phyloP scores from a whole-genome alignment of 106 monocot species.

The Xerophyta viscosa region DNA sequence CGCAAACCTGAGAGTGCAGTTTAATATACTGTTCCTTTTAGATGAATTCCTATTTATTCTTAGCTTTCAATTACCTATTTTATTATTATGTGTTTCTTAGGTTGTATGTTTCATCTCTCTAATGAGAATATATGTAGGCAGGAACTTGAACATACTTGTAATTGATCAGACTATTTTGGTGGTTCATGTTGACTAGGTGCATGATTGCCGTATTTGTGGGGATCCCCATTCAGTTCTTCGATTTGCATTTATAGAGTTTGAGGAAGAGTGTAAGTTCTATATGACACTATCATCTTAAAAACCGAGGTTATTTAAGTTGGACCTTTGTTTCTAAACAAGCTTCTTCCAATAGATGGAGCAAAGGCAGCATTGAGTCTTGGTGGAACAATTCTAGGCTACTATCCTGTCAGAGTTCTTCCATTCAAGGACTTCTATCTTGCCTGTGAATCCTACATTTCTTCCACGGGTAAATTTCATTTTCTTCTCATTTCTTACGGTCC shows the following conservation, averaged over 20 bases:
- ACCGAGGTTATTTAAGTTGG: too few relatives aligned
- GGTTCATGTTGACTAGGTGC: slow-evolving; percentile 32
- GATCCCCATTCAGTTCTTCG: slow-evolving; percentile 34
- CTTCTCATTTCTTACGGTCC: too few relatives aligned
- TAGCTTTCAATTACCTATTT: too few relatives aligned
- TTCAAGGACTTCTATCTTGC: slow-evolving; percentile 48
- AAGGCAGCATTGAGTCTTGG: slow-evolving; percentile 24
- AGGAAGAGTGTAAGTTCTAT: slow-evolving; percentile 29
- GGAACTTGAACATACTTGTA: not conserved
- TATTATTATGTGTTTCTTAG: too few relatives aligned
- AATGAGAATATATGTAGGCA: not conserved
- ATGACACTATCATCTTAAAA: too few relatives aligned
- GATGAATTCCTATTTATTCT: too few relatives aligned
- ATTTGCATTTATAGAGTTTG: slow-evolving; percentile 47
- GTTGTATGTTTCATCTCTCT: not conserved
- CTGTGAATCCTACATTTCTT: slow-evolving; percentile 43
- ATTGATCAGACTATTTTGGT: too few relatives aligned
- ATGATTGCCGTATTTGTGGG: slow-evolving; percentile 43
- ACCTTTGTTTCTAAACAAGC: not conserved
- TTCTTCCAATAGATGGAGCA: slow-evolving; percentile 22
- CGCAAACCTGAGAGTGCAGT: too few relatives aligned
- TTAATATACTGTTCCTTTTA: too few relatives aligned
- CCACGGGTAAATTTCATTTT: slow-evolving; percentile 25
- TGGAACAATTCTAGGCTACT: slow-evolving; percentile 37
- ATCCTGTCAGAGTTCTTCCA: slow-evolving; percentile 43